Conservation (phyloP, 2,329 filamentous ascomycete genomes). For the Aspergillus neotritici region DNA sequence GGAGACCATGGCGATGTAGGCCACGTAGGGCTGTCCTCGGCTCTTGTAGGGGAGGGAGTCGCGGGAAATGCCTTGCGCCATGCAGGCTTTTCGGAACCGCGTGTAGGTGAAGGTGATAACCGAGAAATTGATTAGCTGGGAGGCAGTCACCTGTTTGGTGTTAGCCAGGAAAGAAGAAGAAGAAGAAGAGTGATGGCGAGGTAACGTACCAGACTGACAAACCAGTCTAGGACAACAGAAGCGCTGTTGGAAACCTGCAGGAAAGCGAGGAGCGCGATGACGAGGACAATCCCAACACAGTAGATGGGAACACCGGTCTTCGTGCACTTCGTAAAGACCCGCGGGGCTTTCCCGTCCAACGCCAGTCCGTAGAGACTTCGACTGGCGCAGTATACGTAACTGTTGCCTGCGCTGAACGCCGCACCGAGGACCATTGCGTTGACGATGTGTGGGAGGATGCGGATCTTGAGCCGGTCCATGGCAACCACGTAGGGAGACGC, state of each 20-base stretch:
- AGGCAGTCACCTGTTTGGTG: conserved; percentile 55
- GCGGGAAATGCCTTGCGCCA: conserved; percentile 63
- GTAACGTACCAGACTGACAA: conserved; percentile 54
- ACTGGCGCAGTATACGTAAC: conserved; percentile 62
- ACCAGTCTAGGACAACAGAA: conserved; percentile 65
- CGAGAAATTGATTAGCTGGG: conserved; percentile 67
- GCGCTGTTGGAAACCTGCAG: conserved; percentile 63
- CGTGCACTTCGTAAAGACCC: conserved; percentile 59
- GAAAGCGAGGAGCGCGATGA: conserved; percentile 66
- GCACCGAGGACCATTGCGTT: conserved; percentile 67
- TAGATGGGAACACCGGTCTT: conserved; percentile 66
- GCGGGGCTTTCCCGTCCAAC: conserved; percentile 64
- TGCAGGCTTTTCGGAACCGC: conserved; percentile 63
- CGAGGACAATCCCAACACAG: conserved; percentile 60
- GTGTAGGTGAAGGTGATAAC: conserved; percentile 67
- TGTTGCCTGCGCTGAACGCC: conserved; percentile 64
- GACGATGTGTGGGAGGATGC: conserved; percentile 62
- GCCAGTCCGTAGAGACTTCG: conserved; percentile 64
- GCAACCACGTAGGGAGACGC: conserved; percentile 64
- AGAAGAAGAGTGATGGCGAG: not conserved
- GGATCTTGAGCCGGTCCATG: conserved; percentile 61
- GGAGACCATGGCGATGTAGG: conserved; percentile 59
- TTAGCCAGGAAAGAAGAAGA: not conserved
- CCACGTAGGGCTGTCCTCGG: conserved; percentile 64
- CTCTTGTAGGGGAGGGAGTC: conserved; percentile 65